phyloP scores from a whole-genome alignment of 1,284 basidiomycete genomes.

The Schizophyllum commune region DNA sequence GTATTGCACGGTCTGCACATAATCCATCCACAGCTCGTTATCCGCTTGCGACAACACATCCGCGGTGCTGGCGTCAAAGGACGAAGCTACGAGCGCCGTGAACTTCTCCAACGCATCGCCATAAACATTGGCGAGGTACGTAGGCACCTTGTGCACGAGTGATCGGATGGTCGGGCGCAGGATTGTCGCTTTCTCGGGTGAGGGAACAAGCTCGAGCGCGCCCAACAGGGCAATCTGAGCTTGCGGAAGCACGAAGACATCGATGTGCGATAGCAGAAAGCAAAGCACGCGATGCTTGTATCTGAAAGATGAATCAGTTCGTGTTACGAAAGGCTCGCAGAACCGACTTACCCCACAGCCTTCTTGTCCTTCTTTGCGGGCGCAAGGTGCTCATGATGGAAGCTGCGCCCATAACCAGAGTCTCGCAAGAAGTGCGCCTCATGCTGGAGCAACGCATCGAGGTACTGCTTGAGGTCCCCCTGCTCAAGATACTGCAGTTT shows the following conservation, averaged over 20 bases:
- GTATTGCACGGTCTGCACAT: constrained; percentile 13
- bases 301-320: constrained; percentile 26
- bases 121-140: constrained; percentile 6
- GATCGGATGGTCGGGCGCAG: constrained; percentile 54
- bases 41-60: constrained; percentile 38
- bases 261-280: constrained; percentile 79
- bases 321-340: not conserved
- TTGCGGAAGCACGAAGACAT: constrained; percentile 44
- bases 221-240: constrained; percentile 54
- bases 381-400: constrained; percentile 58
- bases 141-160: constrained; percentile 19
- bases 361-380: constrained; percentile 46
- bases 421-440: constrained; percentile 68
- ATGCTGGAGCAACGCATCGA: constrained; percentile 45
- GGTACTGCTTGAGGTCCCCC: constrained; percentile 63
- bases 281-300: constrained; percentile 73
- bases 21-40: constrained; percentile 41
- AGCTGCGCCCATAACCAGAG: constrained; percentile 46
- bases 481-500: constrained; percentile 76
- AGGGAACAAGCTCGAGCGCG: constrained; percentile 53
- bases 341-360: constrained; percentile 44
- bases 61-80: constrained; percentile 44
- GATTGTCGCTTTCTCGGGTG: constrained; percentile 56
- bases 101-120: constrained; percentile 32
- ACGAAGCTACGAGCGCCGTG: constrained; percentile 40